Conservation (phyloP, 306 rosid genomes). For the Ormosia semicastrata region DNA sequence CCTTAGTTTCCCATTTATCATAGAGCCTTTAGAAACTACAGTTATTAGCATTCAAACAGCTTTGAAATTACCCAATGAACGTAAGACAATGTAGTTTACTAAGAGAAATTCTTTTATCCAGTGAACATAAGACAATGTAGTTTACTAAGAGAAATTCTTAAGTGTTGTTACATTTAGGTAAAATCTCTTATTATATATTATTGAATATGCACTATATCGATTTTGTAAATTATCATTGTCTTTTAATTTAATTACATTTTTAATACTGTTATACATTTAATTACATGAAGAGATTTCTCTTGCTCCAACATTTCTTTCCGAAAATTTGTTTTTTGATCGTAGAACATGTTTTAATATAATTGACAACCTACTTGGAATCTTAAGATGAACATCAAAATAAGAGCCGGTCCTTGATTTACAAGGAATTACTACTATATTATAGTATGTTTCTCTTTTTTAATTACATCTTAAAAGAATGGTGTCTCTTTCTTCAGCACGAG, state of each 20-base stretch:
- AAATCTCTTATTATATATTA: no score
- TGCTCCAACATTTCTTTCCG: neutral
- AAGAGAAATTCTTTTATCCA: neutral
- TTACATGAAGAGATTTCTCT: neutral
- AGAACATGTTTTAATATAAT: constrained; percentile 15
- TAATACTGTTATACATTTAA: no score
- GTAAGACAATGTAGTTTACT: neutral
- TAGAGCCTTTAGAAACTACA: neutral
- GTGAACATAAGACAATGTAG: neutral
- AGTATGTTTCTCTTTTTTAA: neutral
- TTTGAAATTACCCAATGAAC: constrained; percentile 3
- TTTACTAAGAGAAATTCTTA: neutral
- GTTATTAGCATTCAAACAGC: neutral
- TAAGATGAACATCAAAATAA: constrained; percentile 36
- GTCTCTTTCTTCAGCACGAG: constrained; percentile 28
- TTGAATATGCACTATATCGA: no score
- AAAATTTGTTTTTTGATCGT: constrained; percentile 17
- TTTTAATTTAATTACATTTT: no score
- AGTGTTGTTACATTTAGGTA: no score
- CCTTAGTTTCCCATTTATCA: neutral
- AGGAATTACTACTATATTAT: neutral
- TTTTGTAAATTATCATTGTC: no score
- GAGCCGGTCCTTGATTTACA: constrained; percentile 24
- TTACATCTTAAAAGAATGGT: constrained; percentile 15
- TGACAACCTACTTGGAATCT: constrained; percentile 38